Evolutionary conservation across 495 filamentous ascomycete genomes (phyloP), one percentile per base, ranked within the genome.

Genomic region (Trichoderma asperelloides): DNA sequence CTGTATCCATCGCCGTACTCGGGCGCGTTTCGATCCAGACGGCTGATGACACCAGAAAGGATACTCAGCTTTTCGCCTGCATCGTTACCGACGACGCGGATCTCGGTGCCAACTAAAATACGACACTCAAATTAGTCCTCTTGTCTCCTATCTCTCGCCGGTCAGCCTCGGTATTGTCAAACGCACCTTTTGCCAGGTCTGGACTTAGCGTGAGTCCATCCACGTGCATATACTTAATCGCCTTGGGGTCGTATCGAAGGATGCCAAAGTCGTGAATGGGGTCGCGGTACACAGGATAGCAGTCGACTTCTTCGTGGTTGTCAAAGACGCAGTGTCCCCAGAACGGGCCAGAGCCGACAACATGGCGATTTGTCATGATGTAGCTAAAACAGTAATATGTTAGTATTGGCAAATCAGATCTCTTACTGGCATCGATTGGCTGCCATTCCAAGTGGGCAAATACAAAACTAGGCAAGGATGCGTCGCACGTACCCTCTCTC

Each of bases 221-320:
- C 23, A 99, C 83, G 9, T 88, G 88, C 92, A 98, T 96, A 75
- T 98, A 97, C 73, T 96, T 96, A 76, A 99, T 96, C 4, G 89
- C 88, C 73, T 91, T 91, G 40, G 96, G 95, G 71, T 98, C 89
- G 79, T 98, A 99, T 67, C 95, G 87, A 45, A 99, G 86, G 70
- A 99, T 91, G 65, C 95, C 95, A 71, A 99, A 99, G 78, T 99
- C 95, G 79, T 99, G 95, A 41, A 99, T 93, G 62, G 95, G 95
- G 73, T 99, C 95, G 72, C 95, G 91, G 76, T 99, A 99, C 47
- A 99, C 91, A n/a, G 95, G 95, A 75, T 91, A 90, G 68, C 96
- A 94, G 74, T 98, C 95, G 66, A 93, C 96, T 85, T 97, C 80
- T 69, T 98, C 95, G 76, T 99, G 95, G 72, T 99, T 98, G 74